Percentiles rank a stretch among this genome's conserved stretches.
Evolutionary conservation across 2,329 filamentous ascomycete species (phyloP).

Genomic region (Amauroascus niger): DNA sequence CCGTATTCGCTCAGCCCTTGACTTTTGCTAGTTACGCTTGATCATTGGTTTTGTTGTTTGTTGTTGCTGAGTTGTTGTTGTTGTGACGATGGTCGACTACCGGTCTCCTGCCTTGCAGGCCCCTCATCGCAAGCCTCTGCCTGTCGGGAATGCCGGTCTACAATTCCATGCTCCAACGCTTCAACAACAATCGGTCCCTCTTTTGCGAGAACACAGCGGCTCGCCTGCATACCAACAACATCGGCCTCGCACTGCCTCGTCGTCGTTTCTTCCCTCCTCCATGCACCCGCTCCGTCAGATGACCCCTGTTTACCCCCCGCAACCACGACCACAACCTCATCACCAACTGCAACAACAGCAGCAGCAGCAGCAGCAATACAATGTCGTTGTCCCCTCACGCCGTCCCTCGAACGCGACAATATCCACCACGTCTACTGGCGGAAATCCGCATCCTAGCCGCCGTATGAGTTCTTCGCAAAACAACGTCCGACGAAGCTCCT

Average conservation of each 20-base stretch:
- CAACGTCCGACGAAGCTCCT: conserved; percentile 60
- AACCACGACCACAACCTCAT: conserved; percentile 5
- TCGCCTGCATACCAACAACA: conserved; percentile 13
- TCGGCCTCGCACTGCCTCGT: conserved; percentile 15
- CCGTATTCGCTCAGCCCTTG: background rate
- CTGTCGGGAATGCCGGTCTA: conserved; percentile 16
- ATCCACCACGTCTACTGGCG: conserved; percentile 34
- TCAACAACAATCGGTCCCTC: conserved; percentile 7
- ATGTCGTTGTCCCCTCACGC: conserved; percentile 20
- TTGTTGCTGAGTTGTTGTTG: background rate
- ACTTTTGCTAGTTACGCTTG: background rate
- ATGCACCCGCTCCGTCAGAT: conserved; percentile 15
- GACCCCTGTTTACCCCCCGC: conserved; percentile 11
- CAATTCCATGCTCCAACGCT: conserved; percentile 14
- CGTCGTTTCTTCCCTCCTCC: conserved; percentile 13
- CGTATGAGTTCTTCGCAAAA: conserved; percentile 23
- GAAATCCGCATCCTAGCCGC: conserved; percentile 23
- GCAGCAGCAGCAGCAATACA: too few relatives aligned
- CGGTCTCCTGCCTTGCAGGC: conserved; percentile 16
- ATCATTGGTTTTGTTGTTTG: background rate
- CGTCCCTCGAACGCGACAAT: conserved; percentile 34
- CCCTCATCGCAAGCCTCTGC: conserved; percentile 17
- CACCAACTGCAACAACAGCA: too few relatives aligned
- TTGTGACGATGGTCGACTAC: conserved; percentile 19
- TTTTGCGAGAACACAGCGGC: background rate